phyloP scores from a whole-genome alignment of 2,329 filamentous ascomycete genomes.

The Alternaria burnsii region DNA sequence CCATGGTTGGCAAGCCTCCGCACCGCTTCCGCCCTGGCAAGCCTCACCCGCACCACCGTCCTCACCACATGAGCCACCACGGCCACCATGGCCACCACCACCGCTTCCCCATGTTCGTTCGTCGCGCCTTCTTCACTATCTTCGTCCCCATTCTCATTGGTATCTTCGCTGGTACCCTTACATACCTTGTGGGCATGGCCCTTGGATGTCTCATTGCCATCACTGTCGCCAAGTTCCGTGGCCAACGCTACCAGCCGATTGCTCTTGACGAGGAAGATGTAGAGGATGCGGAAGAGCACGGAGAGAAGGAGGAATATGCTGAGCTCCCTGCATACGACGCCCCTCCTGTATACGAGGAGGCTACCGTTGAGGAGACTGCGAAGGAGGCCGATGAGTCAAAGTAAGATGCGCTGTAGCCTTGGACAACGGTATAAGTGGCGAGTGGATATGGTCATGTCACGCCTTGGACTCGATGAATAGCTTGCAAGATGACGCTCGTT shows the following conservation, averaged over 20 bases:
- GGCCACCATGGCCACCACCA: constrained; percentile 24
- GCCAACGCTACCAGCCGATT: constrained; percentile 50
- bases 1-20: constrained; percentile 43
- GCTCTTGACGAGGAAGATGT: constrained; percentile 44
- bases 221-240: constrained; percentile 65
- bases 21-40: constrained; percentile 45
- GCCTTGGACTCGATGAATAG: constrained; percentile 3
- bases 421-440: not conserved
- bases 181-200: constrained; percentile 73
- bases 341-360: constrained; percentile 51
- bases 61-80: constrained; percentile 33
- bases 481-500: constrained; percentile 3
- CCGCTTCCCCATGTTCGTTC: constrained; percentile 42
- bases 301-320: constrained; percentile 46
- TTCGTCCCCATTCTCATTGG: constrained; percentile 74
- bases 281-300: constrained; percentile 32
- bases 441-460: constrained; percentile 6
- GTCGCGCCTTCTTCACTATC: constrained; percentile 68
- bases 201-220: constrained; percentile 69
- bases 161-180: constrained; percentile 71
- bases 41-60: constrained; percentile 34
- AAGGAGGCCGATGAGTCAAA: constrained; percentile 30
- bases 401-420: constrained; percentile 12
- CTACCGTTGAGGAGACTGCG: constrained; percentile 36
- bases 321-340: constrained; percentile 50